Conservation (phyloP, 129 eudicot species). For the Smallanthus sonchifolius region DNA sequence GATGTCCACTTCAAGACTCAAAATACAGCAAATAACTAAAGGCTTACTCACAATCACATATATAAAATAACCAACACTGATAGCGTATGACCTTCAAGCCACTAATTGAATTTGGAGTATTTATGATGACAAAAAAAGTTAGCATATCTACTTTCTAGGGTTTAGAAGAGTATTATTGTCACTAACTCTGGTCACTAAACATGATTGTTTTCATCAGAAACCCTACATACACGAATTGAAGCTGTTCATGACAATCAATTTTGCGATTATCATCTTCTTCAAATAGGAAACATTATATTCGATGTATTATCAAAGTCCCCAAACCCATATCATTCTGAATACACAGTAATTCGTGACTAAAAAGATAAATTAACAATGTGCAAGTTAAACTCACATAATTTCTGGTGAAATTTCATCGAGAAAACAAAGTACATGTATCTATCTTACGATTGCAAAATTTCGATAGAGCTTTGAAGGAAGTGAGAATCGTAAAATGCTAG, state of each 20-base stretch:
- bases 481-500: no score
- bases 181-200: background rate
- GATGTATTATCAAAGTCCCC: background rate
- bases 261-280: background rate
- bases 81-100: background rate
- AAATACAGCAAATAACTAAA: background rate
- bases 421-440: background rate
- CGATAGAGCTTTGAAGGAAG: no score
- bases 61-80: background rate
- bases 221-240: background rate
- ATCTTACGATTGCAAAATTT: background rate
- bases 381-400: constrained; percentile 4
- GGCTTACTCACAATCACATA: background rate
- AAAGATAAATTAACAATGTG: background rate
- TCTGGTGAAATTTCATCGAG: no score
- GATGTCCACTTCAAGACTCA: background rate
- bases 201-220: background rate
- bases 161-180: background rate
- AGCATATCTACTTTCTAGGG: background rate
- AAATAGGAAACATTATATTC: background rate
- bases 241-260: background rate
- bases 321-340: background rate
- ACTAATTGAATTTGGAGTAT: background rate
- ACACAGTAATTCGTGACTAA: background rate
- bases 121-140: background rate